Conservation (phyloP, 2,329 filamentous ascomycete genomes). For the Lecanicillium sp. region DNA sequence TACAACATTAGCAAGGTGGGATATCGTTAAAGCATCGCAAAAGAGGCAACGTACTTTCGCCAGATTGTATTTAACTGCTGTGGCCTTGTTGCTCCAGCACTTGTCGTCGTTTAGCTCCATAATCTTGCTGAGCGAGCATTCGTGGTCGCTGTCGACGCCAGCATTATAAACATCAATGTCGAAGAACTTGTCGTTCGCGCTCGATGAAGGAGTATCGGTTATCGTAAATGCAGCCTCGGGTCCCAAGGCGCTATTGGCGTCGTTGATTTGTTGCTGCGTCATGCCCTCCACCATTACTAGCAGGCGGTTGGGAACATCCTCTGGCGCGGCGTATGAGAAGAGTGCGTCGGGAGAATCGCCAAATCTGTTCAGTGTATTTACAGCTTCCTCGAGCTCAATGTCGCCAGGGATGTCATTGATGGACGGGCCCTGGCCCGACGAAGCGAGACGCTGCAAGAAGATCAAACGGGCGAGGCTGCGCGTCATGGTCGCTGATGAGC, state of each 20-base stretch:
- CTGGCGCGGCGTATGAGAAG: slow-evolving; percentile 30
- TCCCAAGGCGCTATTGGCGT: slow-evolving; percentile 30
- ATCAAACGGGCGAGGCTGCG: slow-evolving; percentile 50
- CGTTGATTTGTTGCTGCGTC: slow-evolving; percentile 35
- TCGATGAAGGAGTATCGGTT: slow-evolving; percentile 33
- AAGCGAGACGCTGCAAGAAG: slow-evolving; percentile 48
- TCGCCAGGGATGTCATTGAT: slow-evolving; percentile 36
- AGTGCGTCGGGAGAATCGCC: slow-evolving; percentile 44
- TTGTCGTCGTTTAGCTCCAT: slow-evolving; percentile 33
- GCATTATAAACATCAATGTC: slow-evolving; percentile 31
- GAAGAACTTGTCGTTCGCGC: slow-evolving; percentile 34
- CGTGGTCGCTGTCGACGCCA: slow-evolving; percentile 26
- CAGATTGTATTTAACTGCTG: slow-evolving; percentile 35
- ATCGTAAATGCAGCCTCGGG: slow-evolving; percentile 40
- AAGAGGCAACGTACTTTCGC: slow-evolving; percentile 27
- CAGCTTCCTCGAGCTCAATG: slow-evolving; percentile 35
- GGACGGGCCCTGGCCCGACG: slow-evolving; percentile 38
- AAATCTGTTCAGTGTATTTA: slow-evolving; percentile 53
- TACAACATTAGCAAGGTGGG: slow-evolving; percentile 14
- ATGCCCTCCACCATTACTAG: slow-evolving; percentile 53
- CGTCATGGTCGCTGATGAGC: slow-evolving; percentile 34
- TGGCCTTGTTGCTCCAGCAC: slow-evolving; percentile 37
- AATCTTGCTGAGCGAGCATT: slow-evolving; percentile 30
- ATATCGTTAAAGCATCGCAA: not conserved
- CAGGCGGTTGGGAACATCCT: slow-evolving; percentile 41